These are phyloP conservation scores for Dryadomyces sulphureus DNA, from an alignment of 2,329 filamentous ascomycete genomes.

Conservation along the genomic window DNA sequence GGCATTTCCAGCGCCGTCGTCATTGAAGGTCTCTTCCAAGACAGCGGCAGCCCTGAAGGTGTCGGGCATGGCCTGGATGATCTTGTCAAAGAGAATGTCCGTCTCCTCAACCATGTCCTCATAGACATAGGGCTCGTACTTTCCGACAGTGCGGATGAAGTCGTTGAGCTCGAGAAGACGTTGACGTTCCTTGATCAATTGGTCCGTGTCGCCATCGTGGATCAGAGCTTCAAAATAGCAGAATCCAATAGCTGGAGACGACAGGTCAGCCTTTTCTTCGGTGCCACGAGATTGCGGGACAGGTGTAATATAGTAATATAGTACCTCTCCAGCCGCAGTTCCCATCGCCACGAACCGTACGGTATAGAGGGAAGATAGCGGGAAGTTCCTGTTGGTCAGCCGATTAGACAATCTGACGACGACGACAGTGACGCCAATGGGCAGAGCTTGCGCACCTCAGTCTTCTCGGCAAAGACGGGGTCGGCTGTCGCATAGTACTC, in stretches of 20 bases:
- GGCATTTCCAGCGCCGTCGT: constrained; percentile 47
- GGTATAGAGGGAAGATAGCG: constrained; percentile 73
- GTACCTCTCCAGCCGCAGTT: constrained; percentile 98
- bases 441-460: constrained; percentile 43
- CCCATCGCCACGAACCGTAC: constrained; percentile 78
- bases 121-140: constrained; percentile 53
- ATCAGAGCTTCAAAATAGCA: constrained; percentile 82
- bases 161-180: constrained; percentile 59
- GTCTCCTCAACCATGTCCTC: constrained; percentile 77
- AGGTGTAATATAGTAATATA: constrained; percentile 12
- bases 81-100: constrained; percentile 48
- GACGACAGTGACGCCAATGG: constrained; percentile 8
- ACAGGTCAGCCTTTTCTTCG: too few relatives aligned
- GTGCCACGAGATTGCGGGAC: neutral
- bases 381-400: constrained; percentile 50
- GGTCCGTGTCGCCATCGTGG: constrained; percentile 45
- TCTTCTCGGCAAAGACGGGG: constrained; percentile 73
- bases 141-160: constrained; percentile 56
- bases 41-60: constrained; percentile 37
- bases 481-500: constrained; percentile 83
- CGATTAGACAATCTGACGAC: neutral
- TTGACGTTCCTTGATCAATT: constrained; percentile 54
- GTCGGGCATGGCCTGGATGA: constrained; percentile 44
- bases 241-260: constrained; percentile 64
- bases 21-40: constrained; percentile 60